Evolutionary conservation across 2,329 filamentous ascomycete species (phyloP).

Genomic region (Neocucurbitaria cava): DNA sequence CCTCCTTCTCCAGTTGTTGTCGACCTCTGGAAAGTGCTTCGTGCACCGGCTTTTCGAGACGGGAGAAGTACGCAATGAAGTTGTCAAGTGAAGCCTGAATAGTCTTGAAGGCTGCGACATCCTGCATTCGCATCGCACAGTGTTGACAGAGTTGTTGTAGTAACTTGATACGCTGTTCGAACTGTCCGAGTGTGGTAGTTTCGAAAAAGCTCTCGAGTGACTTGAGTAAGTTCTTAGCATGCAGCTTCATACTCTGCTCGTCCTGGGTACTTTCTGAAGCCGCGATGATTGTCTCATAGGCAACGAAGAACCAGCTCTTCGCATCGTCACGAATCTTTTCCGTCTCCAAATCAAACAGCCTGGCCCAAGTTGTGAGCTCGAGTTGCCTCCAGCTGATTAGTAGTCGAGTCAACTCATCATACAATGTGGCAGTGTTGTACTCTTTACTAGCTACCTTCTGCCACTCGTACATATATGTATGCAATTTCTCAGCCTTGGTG

Average conservation of each 20-base stretch:
- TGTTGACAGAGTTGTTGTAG: conserved; percentile 69
- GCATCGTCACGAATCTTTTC: conserved; percentile 78
- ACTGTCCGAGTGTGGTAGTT: conserved; percentile 82
- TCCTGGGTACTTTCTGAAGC: conserved; percentile 71
- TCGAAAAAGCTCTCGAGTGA: conserved; percentile 82
- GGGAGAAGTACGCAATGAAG: conserved; percentile 76
- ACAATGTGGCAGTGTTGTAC: conserved; percentile 72
- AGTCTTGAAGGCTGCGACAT: conserved; percentile 57
- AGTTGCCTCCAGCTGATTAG: conserved; percentile 90
- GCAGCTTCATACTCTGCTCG: conserved; percentile 65
- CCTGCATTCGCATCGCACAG: conserved; percentile 65
- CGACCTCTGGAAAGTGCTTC: conserved; percentile 74
- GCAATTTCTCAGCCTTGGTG: conserved; percentile 85
- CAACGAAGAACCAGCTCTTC: conserved; percentile 93
- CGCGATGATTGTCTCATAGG: conserved; percentile 86
- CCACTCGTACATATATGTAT: conserved; percentile 89
- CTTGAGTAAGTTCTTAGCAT: conserved; percentile 73
- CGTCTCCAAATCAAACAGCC: conserved; percentile 83
- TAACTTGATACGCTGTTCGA: conserved; percentile 72
- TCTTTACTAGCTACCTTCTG: conserved; percentile 87
- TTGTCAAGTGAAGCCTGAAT: conserved; percentile 74
- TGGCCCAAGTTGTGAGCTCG: conserved; percentile 91
- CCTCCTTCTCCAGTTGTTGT: conserved; percentile 80
- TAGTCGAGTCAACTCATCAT: conserved; percentile 78
- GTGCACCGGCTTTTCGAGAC: conserved; percentile 71